Conservation (phyloP, 2,329 filamentous ascomycete genomes). For the Diaporthe citriasiana region DNA sequence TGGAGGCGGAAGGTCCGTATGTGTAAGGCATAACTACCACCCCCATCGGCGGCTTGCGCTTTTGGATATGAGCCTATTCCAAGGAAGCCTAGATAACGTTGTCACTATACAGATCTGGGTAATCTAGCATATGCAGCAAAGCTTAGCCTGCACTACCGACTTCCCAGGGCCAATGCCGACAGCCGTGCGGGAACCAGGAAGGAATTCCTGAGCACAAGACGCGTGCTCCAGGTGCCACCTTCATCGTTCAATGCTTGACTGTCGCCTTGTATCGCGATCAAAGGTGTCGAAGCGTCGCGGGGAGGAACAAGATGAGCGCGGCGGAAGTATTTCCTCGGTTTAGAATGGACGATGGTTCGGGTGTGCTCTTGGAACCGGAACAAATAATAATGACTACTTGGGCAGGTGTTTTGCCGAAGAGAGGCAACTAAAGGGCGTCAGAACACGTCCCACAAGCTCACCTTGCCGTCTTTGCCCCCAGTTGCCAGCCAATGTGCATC, state of each 20-base stretch:
- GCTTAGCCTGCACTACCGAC: conserved; percentile 15
- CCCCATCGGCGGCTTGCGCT: background rate
- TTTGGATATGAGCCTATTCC: background rate
- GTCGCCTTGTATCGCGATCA: background rate
- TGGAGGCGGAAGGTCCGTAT: conserved; percentile 22
- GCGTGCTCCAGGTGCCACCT: no score
- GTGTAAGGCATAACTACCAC: conserved; percentile 1
- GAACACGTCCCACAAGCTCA: conserved; percentile 97
- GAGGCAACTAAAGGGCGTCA: conserved; percentile 52
- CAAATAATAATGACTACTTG: background rate
- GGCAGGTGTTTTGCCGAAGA: background rate
- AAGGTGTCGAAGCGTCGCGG: background rate
- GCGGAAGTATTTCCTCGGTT: background rate
- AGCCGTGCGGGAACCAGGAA: conserved; percentile 4
- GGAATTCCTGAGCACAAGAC: background rate
- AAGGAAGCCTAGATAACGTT: background rate
- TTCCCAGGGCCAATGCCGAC: background rate
- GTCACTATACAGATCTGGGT: conserved; percentile 23
- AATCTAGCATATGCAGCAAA: conserved; percentile 31
- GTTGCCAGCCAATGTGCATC: conserved; percentile 89
- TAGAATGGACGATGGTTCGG: background rate
- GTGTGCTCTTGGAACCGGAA: background rate
- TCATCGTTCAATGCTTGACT: background rate
- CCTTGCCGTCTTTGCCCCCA: conserved; percentile 94
- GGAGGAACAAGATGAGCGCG: background rate